Conservation (phyloP, 1,284 basidiomycete genomes). For the Cryptococcus sp. region DNA sequence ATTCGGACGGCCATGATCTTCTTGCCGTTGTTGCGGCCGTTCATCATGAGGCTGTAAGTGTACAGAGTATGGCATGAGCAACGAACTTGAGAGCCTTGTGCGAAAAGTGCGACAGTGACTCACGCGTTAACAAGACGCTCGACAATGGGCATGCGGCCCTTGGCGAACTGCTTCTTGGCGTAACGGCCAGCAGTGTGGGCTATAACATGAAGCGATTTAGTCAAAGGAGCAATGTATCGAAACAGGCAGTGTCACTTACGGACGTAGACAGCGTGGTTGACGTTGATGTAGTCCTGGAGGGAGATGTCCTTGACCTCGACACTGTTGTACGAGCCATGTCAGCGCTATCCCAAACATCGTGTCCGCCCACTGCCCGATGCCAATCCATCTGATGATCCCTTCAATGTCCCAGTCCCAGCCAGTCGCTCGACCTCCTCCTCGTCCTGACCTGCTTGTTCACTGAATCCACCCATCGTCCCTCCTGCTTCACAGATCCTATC, state of each 20-base stretch:
- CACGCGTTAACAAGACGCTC: constrained; percentile 98
- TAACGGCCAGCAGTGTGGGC: constrained; percentile 98
- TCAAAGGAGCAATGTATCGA: neutral
- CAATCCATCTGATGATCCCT: neutral
- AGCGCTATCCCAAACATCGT: neutral
- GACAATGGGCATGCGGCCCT: constrained; percentile 99
- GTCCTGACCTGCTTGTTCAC: neutral
- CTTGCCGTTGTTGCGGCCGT: constrained; percentile 99
- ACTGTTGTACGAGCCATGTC: constrained; percentile 55
- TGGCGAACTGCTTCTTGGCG: constrained; percentile 99
- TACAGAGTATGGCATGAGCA: neutral
- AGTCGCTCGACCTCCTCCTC: neutral
- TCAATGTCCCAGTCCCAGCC: neutral
- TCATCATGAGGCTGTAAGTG: constrained; percentile 84
- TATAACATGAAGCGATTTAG: constrained; percentile 12
- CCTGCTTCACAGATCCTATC: neutral
- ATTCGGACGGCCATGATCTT: constrained; percentile 99
- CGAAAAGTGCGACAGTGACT: constrained; percentile 40
- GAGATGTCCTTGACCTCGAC: constrained; percentile 99
- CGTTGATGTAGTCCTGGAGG: constrained; percentile 97
- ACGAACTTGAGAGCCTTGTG: neutral
- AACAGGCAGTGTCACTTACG: constrained; percentile 51
- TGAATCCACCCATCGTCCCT: neutral
- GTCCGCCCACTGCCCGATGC: constrained; percentile 3
- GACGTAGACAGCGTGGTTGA: constrained; percentile 95